Percentiles rank a stretch among this genome's conserved stretches.
Evolutionary conservation across 2,329 filamentous ascomycete species (phyloP).

Genomic region (Alternaria rosae): DNA sequence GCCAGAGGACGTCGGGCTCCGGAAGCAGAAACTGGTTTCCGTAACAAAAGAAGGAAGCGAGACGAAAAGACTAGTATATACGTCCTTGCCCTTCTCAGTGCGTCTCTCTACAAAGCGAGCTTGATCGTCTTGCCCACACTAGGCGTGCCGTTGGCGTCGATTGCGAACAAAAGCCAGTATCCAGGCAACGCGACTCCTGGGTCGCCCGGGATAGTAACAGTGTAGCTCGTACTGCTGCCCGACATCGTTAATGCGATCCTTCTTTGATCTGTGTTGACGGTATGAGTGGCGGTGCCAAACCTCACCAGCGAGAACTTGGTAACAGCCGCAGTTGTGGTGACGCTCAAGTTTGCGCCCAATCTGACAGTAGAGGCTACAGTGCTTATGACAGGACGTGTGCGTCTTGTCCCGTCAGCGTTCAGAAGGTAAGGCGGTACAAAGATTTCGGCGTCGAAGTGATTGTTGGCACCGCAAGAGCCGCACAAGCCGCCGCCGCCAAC

Average conservation of each 20-base stretch:
- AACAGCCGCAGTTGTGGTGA: conserved; percentile 40
- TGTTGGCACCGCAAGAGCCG: conserved; percentile 46
- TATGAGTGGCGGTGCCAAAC: conserved; percentile 61
- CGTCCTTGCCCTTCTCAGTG: neutral
- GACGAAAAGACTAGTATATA: neutral
- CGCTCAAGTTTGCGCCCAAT: conserved; percentile 39
- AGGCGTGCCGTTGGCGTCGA: conserved; percentile 56
- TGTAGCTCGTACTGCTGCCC: conserved; percentile 48
- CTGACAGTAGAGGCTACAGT: conserved; percentile 38
- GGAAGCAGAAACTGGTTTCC: neutral
- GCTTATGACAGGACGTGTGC: conserved; percentile 55
- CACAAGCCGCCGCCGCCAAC: conserved; percentile 54
- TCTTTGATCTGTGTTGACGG: conserved; percentile 66
- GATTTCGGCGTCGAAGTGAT: conserved; percentile 65
- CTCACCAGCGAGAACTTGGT: conserved; percentile 57
- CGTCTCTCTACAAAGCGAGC: neutral
- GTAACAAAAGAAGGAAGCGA: neutral
- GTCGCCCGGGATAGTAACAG: conserved; percentile 56
- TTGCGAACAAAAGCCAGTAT: conserved; percentile 63
- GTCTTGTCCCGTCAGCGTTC: conserved; percentile 52
- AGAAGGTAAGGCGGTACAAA: conserved; percentile 65
- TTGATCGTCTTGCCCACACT: conserved; percentile 56
- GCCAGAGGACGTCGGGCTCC: neutral
- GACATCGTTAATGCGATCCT: conserved; percentile 55
- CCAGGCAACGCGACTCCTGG: conserved; percentile 61